Evolutionary conservation across 2,329 filamentous ascomycete genomes (phyloP), one percentile per base, ranked within the genome.

Genomic region (Geosmithia flava): DNA sequence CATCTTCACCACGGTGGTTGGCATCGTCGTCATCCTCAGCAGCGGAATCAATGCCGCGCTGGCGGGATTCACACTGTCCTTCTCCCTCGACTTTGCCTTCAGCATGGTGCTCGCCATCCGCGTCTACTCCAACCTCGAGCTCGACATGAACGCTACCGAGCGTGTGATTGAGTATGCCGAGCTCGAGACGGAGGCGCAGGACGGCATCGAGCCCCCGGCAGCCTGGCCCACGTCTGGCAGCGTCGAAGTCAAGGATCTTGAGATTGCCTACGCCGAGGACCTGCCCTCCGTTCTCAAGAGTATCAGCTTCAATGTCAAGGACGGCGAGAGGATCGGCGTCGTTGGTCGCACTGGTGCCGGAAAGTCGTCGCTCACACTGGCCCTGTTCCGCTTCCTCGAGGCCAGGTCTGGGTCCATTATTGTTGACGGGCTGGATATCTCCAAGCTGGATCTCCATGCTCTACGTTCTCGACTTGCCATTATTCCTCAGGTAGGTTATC

Each of bases 131-230:
- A 81, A 78, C 52, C 67, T 88, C 19, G 86, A 91, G 59, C 68
- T 90, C 3, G 79, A 86, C 57, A 88, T 90, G 83, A 89, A 89
- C 56, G 78, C 84, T 1, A 80, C 81, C 0, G 86, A 91, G 63
- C 73, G 86, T 29, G 78, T 91, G 23, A 69, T 87, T 4, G 86
- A 90, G 59, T 91, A 90, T 60, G 76, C 80, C 0, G 76, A 81
- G 45, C 70, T 89, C 8, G 67, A 76, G 30, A 87, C 77, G 0
- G 85, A 89, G 59, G 72, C 76, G 19, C 76, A 81, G 42, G 77
- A 69, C 13, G 84, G 82, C 13, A 60, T 65, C 19, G 68, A 72
- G 20, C 76, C 82, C 0, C 80, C 85, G 0, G 81, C 83, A 1
- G 77, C 79, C 1, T 93, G 87, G 87, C 87, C 87, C 0, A 78